Evolutionary conservation across 1,284 basidiomycete genomes (phyloP).

Genomic region (Meripilus lineatus): DNA sequence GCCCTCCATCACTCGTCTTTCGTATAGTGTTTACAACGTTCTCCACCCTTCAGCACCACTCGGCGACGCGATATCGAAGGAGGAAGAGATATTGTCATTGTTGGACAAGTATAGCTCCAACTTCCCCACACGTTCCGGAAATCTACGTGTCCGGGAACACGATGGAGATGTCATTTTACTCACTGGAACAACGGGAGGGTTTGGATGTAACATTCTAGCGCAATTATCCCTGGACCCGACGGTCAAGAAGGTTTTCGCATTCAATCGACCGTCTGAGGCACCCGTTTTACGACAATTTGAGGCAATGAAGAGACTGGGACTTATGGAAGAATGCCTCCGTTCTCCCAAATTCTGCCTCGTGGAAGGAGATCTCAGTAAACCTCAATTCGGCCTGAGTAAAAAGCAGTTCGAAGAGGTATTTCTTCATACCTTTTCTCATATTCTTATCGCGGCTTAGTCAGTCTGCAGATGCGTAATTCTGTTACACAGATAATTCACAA

Average conservation of each 20-base stretch:
- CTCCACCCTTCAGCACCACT: not conserved
- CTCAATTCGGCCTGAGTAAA: constrained; percentile 7
- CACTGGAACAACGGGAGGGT: constrained; percentile 13
- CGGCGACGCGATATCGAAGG: not conserved
- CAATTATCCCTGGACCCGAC: constrained; percentile 41
- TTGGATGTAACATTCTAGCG: constrained; percentile 10
- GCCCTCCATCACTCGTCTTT: constrained; percentile 15
- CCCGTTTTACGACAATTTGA: constrained; percentile 5
- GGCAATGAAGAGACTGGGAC: constrained; percentile 4
- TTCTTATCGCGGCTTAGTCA: no score
- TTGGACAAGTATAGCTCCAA: constrained; percentile 17
- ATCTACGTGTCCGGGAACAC: not conserved
- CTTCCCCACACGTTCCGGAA: constrained; percentile 16
- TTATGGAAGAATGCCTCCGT: not conserved
- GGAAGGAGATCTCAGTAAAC: constrained; percentile 6
- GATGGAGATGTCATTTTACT: constrained; percentile 9
- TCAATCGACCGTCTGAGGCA: constrained; percentile 6
- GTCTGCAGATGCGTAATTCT: constrained; percentile 7
- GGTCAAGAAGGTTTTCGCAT: constrained; percentile 14
- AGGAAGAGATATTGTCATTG: not conserved
- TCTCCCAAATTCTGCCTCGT: constrained; percentile 9
- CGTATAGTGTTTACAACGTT: not conserved
- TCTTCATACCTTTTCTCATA: no score
- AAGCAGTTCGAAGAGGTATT: constrained; percentile 7
- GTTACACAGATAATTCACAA: constrained; percentile 16